Base-by-base conservation (phyloP, 768 basidiomycete species). In the Fomitopsis pulvina region DNA sequence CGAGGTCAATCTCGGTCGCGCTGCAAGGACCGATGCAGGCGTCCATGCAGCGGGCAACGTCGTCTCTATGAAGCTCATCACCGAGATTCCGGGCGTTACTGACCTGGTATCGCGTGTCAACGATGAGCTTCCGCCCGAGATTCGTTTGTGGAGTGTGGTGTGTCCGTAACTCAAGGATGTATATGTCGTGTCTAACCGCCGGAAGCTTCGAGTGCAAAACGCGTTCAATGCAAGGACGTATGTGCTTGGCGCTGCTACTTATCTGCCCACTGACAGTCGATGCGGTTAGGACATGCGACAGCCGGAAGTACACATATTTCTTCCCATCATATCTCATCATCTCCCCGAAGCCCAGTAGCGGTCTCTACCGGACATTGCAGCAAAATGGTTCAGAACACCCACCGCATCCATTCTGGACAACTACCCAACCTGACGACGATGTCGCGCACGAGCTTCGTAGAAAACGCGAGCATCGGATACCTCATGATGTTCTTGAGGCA, bases 31-130 rank as follows among this genome's bases (percentile, higher is more conserved):
- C 1, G 96, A 99, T 65, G 90, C 94, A 1, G 96, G 96, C 22
- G 96, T 99, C 6, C 94, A 96, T 63, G 96, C 96, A 11, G 93
- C 93, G 21, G 89, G 94, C 9, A 99, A 99, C 63, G 70, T 94
- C 25, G 87, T 98, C 2, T 87, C 90, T 22, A 75, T 96, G 60
- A 96, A 96, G 67, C 77, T 95, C 76, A 96, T 96, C 60, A 74
- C 80, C 21, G 66, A 71, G 18, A 77, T 92, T 10, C 89, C 91
- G 2, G 86, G 79, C 11, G 74, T 87, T 4, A 69, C 73, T 12
- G 82, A 91, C 56, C 69, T 94, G 53, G 78, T 87, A 0, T 72
- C 74, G 4, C 78, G 79, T 29, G 73, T 97, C 58, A 99, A 99
- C 67, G 73, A 83, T 45, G 79, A 91, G 59, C 74, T 99, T n/a